Base-by-base conservation (phyloP, 2,329 filamentous ascomycete species). In the Trichophyton schoenleinii region DNA sequence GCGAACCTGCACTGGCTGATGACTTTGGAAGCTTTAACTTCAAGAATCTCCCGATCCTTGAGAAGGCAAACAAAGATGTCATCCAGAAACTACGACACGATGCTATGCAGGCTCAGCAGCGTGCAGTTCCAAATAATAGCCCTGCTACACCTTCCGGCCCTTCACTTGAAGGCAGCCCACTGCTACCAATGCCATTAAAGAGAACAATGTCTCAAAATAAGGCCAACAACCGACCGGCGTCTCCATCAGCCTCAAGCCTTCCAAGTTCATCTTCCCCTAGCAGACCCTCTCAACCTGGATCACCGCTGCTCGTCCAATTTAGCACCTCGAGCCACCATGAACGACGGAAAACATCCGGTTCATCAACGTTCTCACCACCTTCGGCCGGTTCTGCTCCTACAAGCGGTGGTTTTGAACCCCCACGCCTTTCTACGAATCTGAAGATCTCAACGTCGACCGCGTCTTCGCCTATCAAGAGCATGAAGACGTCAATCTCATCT, bases 61-160 rank as follows among this genome's bases (percentile, higher is more conserved):
- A 97, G 69, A 97, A 96, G 73, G 94, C 94, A 60, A 99, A 99
- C 75, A 99, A 99, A 72, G 94, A 99, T 69, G 91, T 97, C 34
- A 96, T 99, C 36, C 91, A 97, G 69, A 97, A 97, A 72, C 79
- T 99, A 62, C 86, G 91, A 9, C 90, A 91, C 22, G 91, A 97
- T 73, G 91, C 94, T 2, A 81, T 96, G 77, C 91, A 87, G 68
- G 80, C 81, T 41, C 83, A 85, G 67, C 79, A 80, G 63, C 83
- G 84, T 65, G 72, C 75, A 61, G 66, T 73, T n/a, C 66, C 67
- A 2, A 71, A 73, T 5, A 64, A 68, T 41, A 68, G 69, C 8
- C 68, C 73, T 28, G 69, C 66, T 8, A 69, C 70, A 3, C 66
- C 74, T 36, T 84, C 88, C 0, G 84, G 81, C 0, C 83, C 87